Evolutionary conservation across 2,329 filamentous ascomycete species (phyloP).

Genomic region (Thermoascus crustaceus): DNA sequence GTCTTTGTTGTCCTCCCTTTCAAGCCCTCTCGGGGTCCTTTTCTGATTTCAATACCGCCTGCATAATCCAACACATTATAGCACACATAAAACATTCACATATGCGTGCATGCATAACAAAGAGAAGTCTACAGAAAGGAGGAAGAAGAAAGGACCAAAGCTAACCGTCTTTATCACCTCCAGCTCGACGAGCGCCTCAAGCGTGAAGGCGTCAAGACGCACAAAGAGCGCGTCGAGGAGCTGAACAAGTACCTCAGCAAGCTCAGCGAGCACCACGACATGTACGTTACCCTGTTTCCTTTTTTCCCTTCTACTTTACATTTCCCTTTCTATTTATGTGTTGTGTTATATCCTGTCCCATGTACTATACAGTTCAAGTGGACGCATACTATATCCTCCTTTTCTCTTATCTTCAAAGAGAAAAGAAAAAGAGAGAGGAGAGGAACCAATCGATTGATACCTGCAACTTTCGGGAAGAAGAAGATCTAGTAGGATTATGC

Average conservation of each 20-base stretch:
- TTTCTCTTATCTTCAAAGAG: no score
- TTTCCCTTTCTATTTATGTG: neutral
- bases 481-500: no score
- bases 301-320: neutral
- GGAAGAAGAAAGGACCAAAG: neutral
- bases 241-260: conserved; percentile 87
- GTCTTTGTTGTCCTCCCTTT: no score
- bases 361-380: no score
- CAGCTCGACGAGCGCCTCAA: conserved; percentile 75
- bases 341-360: no score
- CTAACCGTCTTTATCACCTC: conserved; percentile 5
- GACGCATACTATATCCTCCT: no score
- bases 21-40: neutral
- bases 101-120: no score
- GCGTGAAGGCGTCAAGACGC: conserved; percentile 84
- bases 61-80: no score
- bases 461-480: no score
- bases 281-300: conserved; percentile 46
- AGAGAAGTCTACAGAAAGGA: no score
- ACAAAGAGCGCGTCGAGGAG: conserved; percentile 94
- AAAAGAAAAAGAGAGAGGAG: neutral
- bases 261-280: conserved; percentile 95
- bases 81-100: no score
- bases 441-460: neutral
- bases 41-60: conserved; percentile 3